Conservation (phyloP, 1,284 basidiomycete genomes). For the Sanguinoderma infundibulare region DNA sequence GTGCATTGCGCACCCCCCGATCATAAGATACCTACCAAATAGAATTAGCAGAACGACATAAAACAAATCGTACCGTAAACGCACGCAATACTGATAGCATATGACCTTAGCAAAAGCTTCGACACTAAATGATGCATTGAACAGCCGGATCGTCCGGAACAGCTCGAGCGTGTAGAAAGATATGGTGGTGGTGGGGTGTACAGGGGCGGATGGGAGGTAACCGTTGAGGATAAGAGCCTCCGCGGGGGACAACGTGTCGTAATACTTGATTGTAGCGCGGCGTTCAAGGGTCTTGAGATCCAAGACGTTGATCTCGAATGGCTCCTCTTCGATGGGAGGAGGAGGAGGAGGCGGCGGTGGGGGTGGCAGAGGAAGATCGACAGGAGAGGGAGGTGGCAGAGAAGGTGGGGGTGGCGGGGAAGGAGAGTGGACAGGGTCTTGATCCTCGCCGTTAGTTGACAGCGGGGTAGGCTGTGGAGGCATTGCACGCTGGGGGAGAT, state of each 20-base stretch:
- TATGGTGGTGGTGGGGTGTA: slow-evolving; percentile 30
- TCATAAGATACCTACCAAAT: slow-evolving; percentile 19
- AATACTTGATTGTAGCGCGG: no score
- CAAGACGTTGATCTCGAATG: no score
- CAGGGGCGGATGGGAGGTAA: slow-evolving; percentile 12
- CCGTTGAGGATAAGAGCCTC: slow-evolving; percentile 14
- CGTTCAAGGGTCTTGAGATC: no score
- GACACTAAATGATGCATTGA: slow-evolving; percentile 36
- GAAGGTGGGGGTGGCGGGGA: no score
- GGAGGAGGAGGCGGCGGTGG: no score
- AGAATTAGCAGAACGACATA: slow-evolving; percentile 20
- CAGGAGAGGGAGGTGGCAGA: no score
- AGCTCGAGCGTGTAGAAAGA: slow-evolving; percentile 38
- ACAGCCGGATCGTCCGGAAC: slow-evolving; percentile 26
- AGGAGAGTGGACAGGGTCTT: no score
- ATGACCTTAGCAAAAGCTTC: slow-evolving; percentile 40
- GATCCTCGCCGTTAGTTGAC: no score
- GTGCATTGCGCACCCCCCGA: slow-evolving; percentile 10
- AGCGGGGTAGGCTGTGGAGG: no score
- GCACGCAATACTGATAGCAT: slow-evolving; percentile 33
- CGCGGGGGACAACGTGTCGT: neutral
- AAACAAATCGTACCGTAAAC: slow-evolving; percentile 14
- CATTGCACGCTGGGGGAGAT: no score
- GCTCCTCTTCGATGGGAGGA: no score
- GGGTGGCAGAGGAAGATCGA: no score